phyloP scores from a whole-genome alignment of 2,329 filamentous ascomycete genomes.

The Blastomyces percursus region DNA sequence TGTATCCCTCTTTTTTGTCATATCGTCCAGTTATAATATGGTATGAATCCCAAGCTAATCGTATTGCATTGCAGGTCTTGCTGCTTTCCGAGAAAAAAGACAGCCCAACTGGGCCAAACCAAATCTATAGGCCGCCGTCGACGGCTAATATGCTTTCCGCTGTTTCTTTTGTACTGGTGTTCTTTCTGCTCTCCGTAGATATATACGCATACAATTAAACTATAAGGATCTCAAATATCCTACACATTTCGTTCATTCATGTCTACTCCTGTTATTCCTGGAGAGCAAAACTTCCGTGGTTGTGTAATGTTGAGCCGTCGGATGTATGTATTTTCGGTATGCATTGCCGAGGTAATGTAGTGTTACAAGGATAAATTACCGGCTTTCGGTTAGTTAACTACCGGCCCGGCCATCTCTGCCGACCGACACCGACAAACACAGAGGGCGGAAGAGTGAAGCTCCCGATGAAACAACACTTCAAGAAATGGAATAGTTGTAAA shows the following conservation, averaged over 20 bases:
- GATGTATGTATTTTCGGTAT: not conserved
- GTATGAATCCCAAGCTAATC: not conserved
- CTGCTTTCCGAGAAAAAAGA: conserved; percentile 82
- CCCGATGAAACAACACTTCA: not conserved
- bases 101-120: conserved; percentile 70
- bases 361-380: conserved; percentile 26
- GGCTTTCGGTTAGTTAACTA: conserved; percentile 1
- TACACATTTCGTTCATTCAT: not conserved
- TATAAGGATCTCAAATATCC: not conserved
- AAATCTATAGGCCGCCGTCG: conserved; percentile 41
- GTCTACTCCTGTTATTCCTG: not conserved
- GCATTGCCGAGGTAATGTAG: conserved; percentile 2
- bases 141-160: not conserved
- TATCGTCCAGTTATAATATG: not conserved
- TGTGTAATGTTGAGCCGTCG: not conserved
- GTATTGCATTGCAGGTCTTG: conserved; percentile 44
- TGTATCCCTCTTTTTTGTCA: conserved; percentile 23
- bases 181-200: not conserved
- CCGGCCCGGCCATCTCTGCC: not conserved
- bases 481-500: no score
- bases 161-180: not conserved
- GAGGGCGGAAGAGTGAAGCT: not conserved
- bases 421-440: not conserved
- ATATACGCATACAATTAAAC: not conserved
- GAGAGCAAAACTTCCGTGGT: no score